phyloP scores from a whole-genome alignment of 73 alveolate genomes.

The Effrenium voratum region DNA sequence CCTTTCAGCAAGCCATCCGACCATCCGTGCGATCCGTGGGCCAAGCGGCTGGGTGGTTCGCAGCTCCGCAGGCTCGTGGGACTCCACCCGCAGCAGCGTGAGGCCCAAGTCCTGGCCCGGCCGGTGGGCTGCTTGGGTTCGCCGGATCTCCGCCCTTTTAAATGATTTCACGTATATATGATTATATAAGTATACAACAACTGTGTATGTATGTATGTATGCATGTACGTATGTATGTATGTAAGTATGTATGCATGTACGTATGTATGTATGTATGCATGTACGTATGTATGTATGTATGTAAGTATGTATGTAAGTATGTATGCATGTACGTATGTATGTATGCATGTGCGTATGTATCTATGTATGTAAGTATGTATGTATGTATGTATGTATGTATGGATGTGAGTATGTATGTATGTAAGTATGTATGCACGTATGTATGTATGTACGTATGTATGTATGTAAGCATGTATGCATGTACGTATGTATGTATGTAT shows the following conservation, averaged over 20 bases:
- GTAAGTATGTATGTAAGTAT: neutral
- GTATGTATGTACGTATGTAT: neutral
- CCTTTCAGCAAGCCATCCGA: neutral
- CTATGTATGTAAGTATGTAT: neutral
- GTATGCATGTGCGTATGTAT: neutral
- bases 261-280: neutral
- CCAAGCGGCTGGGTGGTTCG: neutral
- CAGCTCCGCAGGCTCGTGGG: constrained; percentile 1
- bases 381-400: neutral
- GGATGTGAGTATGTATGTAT: neutral
- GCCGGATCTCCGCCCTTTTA: too few species aligned
- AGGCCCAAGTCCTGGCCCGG: neutral
- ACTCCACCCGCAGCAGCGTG: constrained; percentile 19
- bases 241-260: neutral
- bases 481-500: too few species aligned
- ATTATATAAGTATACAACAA: neutral
- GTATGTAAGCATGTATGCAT: neutral
- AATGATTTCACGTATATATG: too few species aligned
- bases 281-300: neutral
- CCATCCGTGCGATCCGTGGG: neutral
- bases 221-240: too few species aligned
- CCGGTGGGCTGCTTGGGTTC: too few species aligned
- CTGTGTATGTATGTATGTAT: neutral
- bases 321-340: neutral
- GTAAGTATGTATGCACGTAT: neutral